These are phyloP conservation scores for Echeveria elegans DNA, from an alignment of 164 flowering plant genomes.

Conservation along the genomic window DNA sequence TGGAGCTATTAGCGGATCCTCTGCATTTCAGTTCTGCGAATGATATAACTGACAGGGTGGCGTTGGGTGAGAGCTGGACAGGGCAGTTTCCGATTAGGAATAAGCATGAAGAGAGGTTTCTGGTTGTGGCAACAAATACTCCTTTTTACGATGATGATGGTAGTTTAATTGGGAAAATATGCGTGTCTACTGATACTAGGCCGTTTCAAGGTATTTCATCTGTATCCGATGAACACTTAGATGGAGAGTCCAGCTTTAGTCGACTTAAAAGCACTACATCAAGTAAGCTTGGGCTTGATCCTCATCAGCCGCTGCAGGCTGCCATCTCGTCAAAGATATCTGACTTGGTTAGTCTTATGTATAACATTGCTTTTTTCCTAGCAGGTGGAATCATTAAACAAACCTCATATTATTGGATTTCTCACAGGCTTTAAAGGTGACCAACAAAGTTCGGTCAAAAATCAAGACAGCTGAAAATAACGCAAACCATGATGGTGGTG, in stretches of 20 bases:
- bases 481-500: constrained; percentile 39
- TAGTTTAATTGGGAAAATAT: constrained; percentile 63
- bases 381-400: constrained; percentile 13
- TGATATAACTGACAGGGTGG: constrained; percentile 39
- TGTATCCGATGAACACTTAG: constrained; percentile 15
- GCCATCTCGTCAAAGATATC: constrained; percentile 86
- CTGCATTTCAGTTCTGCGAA: constrained; percentile 32
- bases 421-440: constrained; percentile 70
- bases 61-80: constrained; percentile 73
- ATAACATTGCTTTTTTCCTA: constrained; percentile 5
- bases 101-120: constrained; percentile 54
- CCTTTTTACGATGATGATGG: constrained; percentile 84
- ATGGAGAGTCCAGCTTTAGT: constrained; percentile 27
- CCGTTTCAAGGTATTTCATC: constrained; percentile 37
- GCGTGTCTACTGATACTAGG: constrained; percentile 66
- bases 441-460: constrained; percentile 69
- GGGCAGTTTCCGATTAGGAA: constrained; percentile 77
- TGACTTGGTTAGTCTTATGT: constrained; percentile 52
- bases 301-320: constrained; percentile 78
- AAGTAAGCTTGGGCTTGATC: constrained; percentile 52
- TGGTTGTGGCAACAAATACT: constrained; percentile 50
- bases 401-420: constrained; percentile 37
- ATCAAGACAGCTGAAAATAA: constrained; percentile 44
- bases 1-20: constrained; percentile 51
- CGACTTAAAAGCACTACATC: constrained; percentile 27